phyloP scores from a whole-genome alignment of 1,139 yeast species.

The Blastobotrys ciferrii region DNA sequence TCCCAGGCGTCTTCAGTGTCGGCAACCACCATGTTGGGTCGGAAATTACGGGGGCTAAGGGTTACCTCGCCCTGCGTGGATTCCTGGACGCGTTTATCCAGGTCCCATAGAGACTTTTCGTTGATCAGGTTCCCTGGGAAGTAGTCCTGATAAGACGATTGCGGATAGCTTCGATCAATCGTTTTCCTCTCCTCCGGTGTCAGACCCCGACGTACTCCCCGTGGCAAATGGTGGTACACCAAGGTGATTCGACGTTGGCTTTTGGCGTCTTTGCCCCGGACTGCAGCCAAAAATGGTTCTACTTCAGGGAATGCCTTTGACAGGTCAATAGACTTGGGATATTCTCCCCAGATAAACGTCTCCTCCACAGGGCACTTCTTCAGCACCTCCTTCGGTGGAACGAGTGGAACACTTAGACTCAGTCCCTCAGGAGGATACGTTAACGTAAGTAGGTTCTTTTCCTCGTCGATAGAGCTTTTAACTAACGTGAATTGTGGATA shows the following conservation, averaged over 20 bases:
- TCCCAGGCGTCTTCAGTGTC: slow-evolving; percentile 36
- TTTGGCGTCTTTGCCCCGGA: slow-evolving; percentile 13
- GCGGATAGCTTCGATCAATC: slow-evolving; percentile 20
- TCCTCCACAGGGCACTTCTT: slow-evolving; percentile 12
- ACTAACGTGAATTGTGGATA: slow-evolving; percentile 38
- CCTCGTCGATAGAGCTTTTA: slow-evolving; percentile 29
- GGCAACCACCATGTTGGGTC: slow-evolving; percentile 43
- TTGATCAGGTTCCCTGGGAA: slow-evolving; percentile 44
- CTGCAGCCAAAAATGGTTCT: slow-evolving; percentile 17
- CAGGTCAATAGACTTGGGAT: slow-evolving; percentile 20
- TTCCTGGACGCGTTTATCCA: slow-evolving; percentile 29
- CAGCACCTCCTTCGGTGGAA: slow-evolving; percentile 23
- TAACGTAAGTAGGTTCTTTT: slow-evolving; percentile 32
- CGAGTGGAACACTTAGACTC: slow-evolving; percentile 27
- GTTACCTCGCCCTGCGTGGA: slow-evolving; percentile 26
- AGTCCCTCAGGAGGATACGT: slow-evolving; percentile 28
- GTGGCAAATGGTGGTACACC: slow-evolving; percentile 37
- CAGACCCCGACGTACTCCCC: slow-evolving; percentile 34
- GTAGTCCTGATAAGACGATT: slow-evolving; percentile 44
- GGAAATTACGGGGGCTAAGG: slow-evolving; percentile 34
- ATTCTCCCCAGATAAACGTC: slow-evolving; percentile 22
- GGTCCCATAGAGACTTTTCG: slow-evolving; percentile 36
- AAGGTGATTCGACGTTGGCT: slow-evolving; percentile 29
- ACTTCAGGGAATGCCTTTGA: slow-evolving; percentile 19
- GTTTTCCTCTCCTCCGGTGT: slow-evolving; percentile 6